These are phyloP conservation scores for Tarenaya hassleriana DNA, from an alignment of 345 rosid species.

Conservation along the genomic window DNA sequence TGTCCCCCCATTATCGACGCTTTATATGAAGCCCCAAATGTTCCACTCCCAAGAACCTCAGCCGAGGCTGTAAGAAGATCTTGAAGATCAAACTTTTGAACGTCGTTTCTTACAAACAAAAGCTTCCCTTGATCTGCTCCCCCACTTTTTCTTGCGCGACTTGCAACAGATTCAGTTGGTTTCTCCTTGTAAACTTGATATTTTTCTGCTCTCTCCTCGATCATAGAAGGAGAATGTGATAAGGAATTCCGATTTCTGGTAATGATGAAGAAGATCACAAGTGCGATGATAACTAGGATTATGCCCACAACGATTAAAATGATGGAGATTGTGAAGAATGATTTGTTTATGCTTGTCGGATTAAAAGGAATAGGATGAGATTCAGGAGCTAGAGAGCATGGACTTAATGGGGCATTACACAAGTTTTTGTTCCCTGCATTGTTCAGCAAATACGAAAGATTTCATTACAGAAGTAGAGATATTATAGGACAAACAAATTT, in stretches of 20 bases:
- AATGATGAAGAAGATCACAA: conserved; percentile 20
- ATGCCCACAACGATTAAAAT: conserved; percentile 26
- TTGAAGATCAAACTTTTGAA: conserved; percentile 53
- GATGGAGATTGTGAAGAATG: conserved; percentile 20
- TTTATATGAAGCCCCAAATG: conserved; percentile 72
- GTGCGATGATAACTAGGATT: conserved; percentile 20
- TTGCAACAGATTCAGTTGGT: conserved; percentile 10
- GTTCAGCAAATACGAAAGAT: conserved; percentile 7
- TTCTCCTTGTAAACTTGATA: conserved; percentile 18
- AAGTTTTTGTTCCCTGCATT: conserved; percentile 52
- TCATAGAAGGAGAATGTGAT: conserved; percentile 23
- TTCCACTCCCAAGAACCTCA: conserved; percentile 78
- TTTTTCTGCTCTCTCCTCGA: conserved; percentile 20
- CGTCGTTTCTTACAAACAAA: conserved; percentile 43
- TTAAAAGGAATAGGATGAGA: conserved; percentile 2
- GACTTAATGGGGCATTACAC: conserved; percentile 48
- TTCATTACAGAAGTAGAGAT: no score
- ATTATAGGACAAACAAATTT: not conserved
- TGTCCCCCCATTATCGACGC: conserved; percentile 34
- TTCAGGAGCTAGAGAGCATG: conserved; percentile 25
- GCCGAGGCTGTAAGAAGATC: conserved; percentile 70
- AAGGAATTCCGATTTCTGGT: conserved; percentile 17
- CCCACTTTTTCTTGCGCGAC: conserved; percentile 16
- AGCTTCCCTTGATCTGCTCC: conserved; percentile 36
- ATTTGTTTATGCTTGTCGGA: conserved; percentile 5